Evolutionary conservation across 129 eudicot genomes (phyloP), one percentile per base, ranked within the genome.

Genomic region (Escallonia herrerae): DNA sequence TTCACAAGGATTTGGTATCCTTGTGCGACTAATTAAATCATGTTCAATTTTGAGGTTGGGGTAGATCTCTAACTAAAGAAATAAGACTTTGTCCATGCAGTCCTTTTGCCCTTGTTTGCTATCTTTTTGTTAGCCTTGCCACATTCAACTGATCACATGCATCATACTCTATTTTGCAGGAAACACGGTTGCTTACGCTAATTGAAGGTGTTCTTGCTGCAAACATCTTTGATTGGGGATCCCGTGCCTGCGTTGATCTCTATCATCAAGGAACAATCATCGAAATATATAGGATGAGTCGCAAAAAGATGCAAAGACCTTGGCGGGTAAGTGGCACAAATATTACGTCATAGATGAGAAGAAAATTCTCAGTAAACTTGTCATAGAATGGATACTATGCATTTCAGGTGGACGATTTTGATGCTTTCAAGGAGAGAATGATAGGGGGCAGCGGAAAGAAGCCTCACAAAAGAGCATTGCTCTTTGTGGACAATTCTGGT

Each of bases 151-250:
- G 7, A 42, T 66, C 39, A 43, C 33, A 7, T 40, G 50, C 57
- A 5, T 1, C 6, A 56, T 42, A 14, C 11, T 15, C 2, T 60
- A 14, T 22, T 57, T 43, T 66, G 48, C 73, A 94, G 99, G 99
- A 89, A 72, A 69, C 84, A 69, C 84, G 99, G 68, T 72, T 93
- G 69, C 91, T 83, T 69, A 83, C 83, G 13, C 72, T 93, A 64
- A 83, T 89, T 60, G 99, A 94, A 72, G 99, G 99, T 11, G 99
- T 94, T 56, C 96, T 94, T 63, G 99, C 99, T 73, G 97, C 99
- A 66, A 94, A 94, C 76, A 94, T 94, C 56, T 94, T 94, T 69
- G 99, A 94, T 65, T 94, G 99, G 99, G 99, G 99, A 63, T 94
- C 96, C 3, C 93, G 95, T 56, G 99, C 99, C 5, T 89, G 99